Evolutionary conservation across 1,284 basidiomycete species (phyloP), one percentile per base, ranked within the genome.

Genomic region (Cryptococcus maquisensis): DNA sequence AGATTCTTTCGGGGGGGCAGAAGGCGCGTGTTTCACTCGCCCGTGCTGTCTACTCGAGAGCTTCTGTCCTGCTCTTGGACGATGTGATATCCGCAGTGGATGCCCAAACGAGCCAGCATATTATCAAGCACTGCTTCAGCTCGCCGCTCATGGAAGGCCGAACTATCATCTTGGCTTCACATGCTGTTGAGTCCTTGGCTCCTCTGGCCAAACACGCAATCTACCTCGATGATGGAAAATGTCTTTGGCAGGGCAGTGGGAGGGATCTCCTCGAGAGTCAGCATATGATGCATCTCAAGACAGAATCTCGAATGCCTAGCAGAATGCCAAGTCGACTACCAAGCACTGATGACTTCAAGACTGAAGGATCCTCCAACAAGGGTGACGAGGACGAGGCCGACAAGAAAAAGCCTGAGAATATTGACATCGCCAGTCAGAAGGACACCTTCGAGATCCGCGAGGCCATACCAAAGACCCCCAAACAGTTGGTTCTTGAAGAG

Each of bases 401-500:
- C 65, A 72, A 80, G 20, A 75, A 77, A 2, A 78, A 79, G 49
- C 74, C 82, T 21, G 47, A 52, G 15, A 43, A 41, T 8, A 40
- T 48, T 1, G 35, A 52, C 21, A 35, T 44, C 28, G 47, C 40
- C 4, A 24, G 40, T 3, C 20, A 44, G 18, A 54, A 51, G 38
- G 32, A 54, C 3, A 23, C 23, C 2, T 68, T 65, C 39, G 60
- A 63, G 20, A 47, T 69, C 44, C 57, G 55, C 32, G 58, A 61
- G 28, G 52, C 54, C 1, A 47, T 56, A 3, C 47, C 60, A 7
- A 82, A 83, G 57, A 71, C 82, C 0, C 86, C 87, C 0, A 79
- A 87, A 47, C 93, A 92, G 74, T 79, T 95, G 20, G 78, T 95
- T 20, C 87, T 93, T 66, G 92, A 95, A 63, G 92, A 95, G 72